Evolutionary conservation across 495 filamentous ascomycete genomes (phyloP), one percentile per base, ranked within the genome.

Genomic region (Glutinoglossum americanum): DNA sequence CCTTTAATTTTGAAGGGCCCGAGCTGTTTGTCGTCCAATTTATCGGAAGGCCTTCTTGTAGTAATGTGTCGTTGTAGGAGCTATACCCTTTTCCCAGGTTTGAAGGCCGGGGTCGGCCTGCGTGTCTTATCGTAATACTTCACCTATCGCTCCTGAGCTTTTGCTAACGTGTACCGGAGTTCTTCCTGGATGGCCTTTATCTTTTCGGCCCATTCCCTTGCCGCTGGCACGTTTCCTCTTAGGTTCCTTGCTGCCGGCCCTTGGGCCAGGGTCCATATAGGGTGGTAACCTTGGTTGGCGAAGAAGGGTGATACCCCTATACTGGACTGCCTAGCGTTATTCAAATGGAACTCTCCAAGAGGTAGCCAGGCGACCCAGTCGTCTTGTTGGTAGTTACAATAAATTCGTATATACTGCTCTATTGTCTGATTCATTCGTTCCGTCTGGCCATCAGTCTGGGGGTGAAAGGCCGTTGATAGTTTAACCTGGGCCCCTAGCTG

Each of bases 251-350:
- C 26, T 26, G 1, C 48, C 26, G 45, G 32, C 28, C 47, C 37
- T 30, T 15, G 32, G 2, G 37, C 8, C 41, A 59, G 55, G 32
- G 26, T 60, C 1, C 3, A 61, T 8, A 9, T 27, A 60, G 13
- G 65, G 64, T 9, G 23, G 61, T n/a, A n/a, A n/a, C n/a, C n/a
- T n/a, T n/a, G n/a, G n/a, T n/a, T n/a, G 9, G 17, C 62, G 1
- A 51, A 62, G n/a, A 68, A 68, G 8, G 62, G 51, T 63, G 47
- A 64, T 32, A 59, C 60, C 6, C 65, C 58, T 2, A 59, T 56
- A 10, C 64, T 28, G 19, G 28, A 10, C 10, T 66, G 23, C 0
- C 26, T 13, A 1, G n/a, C 27, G 25, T 47, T 59, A 44, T 59
- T 59, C 11, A 59, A 60, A 10, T 33, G 19, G 26, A 51, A 57